Evolutionary conservation across 2,329 filamentous ascomycete species (phyloP).

Genomic region (Sphaerostilbella broomeana): DNA sequence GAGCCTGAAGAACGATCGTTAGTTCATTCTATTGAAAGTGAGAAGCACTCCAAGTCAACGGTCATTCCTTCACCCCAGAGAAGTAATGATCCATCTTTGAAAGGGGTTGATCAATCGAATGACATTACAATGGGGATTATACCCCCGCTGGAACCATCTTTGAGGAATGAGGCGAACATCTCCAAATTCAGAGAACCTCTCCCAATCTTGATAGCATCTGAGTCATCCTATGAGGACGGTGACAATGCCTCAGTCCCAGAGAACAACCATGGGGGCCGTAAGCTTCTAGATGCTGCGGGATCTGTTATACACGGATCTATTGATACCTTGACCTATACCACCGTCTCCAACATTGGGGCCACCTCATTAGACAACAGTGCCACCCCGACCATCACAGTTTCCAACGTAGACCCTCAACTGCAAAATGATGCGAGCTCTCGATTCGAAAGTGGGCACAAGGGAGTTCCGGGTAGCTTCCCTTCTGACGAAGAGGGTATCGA

Average conservation of each 20-base stretch:
- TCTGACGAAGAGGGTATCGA: conserved; percentile 5
- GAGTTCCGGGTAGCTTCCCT: conserved; percentile 12
- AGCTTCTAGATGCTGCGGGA: too few species aligned
- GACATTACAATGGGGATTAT: conserved; percentile 54
- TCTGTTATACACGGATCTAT: too few species aligned
- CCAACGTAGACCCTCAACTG: too few species aligned
- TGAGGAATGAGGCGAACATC: conserved; percentile 49
- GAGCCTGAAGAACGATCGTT: conserved; percentile 51
- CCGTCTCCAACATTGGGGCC: too few species aligned
- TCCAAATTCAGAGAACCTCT: conserved; percentile 57
- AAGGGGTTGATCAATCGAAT: conserved; percentile 45
- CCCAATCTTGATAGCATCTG: conserved; percentile 63
- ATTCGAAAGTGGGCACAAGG: too few species aligned
- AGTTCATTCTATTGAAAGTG: conserved; percentile 44
- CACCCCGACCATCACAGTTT: too few species aligned
- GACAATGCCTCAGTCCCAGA: too few species aligned
- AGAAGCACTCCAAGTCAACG: background rate
- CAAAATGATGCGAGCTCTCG: too few species aligned
- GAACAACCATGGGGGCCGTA: too few species aligned
- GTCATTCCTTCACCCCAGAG: background rate
- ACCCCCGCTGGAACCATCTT: conserved; percentile 46
- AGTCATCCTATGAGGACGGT: too few species aligned
- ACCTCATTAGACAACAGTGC: too few species aligned
- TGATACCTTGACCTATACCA: too few species aligned
- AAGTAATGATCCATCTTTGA: conserved; percentile 23